Evolutionary conservation across 2,329 filamentous ascomycete genomes (phyloP).

Genomic region (Helotiales sp.): DNA sequence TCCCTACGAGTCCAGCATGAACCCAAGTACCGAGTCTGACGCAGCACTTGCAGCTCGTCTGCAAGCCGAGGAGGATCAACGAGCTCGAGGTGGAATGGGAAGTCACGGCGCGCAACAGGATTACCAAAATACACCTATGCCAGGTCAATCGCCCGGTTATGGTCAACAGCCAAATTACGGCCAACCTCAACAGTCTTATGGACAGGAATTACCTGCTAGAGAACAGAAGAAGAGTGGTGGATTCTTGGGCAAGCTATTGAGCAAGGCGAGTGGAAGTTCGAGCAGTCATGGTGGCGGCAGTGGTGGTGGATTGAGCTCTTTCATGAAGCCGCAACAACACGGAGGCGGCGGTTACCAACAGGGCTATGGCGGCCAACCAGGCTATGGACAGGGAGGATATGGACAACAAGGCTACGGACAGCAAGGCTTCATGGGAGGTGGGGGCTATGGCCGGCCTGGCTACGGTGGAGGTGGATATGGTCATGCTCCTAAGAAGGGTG

Average conservation of each 20-base stretch:
- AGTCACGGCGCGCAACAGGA: constrained; percentile 23
- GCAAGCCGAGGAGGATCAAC: constrained; percentile 82
- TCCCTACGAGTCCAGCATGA: constrained; percentile 59
- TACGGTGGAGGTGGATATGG: constrained; percentile 42
- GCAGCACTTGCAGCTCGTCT: constrained; percentile 75
- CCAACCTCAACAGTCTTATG: neutral
- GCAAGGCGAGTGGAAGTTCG: constrained; percentile 37
- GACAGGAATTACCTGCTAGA: constrained; percentile 50
- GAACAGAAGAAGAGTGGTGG: constrained; percentile 50
- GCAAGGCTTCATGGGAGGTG: constrained; percentile 26
- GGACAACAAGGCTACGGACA: constrained; percentile 45
- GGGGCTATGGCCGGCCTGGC: constrained; percentile 31
- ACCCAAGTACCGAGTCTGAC: constrained; percentile 60
- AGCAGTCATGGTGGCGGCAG: constrained; percentile 36
- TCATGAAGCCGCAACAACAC: constrained; percentile 38
- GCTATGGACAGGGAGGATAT: constrained; percentile 36
- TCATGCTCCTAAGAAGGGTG: constrained; percentile 51
- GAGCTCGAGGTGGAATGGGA: constrained; percentile 45
- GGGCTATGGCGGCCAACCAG: constrained; percentile 47
- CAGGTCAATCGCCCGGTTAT: constrained; percentile 27
- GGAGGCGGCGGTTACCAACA: constrained; percentile 37
- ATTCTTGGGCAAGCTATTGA: constrained; percentile 58
- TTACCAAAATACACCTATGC: constrained; percentile 41
- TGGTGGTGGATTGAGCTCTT: constrained; percentile 1
- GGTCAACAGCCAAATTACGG: constrained; percentile 9